A percentile compares a stretch with the other conserved stretches of the same genome.
These are phyloP conservation scores for Hyphopichia buzzinii DNA, from an alignment of 1,139 yeast genomes.

Conservation along the genomic window DNA sequence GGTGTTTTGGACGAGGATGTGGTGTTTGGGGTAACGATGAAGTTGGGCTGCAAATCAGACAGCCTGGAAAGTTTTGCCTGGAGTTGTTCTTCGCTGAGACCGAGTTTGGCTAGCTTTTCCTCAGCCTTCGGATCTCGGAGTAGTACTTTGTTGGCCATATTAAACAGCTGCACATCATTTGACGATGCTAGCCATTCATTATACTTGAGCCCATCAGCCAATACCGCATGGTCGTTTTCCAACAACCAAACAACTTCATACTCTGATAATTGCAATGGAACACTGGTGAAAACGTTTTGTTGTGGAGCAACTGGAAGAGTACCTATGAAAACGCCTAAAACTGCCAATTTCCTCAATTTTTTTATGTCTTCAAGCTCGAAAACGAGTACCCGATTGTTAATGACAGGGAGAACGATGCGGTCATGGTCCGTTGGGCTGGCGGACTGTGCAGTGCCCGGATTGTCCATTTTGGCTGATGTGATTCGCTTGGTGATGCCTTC, in stretches of 20 bases:
- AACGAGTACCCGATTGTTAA: conserved; percentile 50
- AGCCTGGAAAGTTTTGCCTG: conserved; percentile 1
- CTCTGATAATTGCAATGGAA: conserved; percentile 70
- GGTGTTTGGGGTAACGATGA: conserved; percentile 5
- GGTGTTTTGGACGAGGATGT: not conserved
- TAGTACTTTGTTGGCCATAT: conserved; percentile 3
- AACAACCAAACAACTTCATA: conserved; percentile 76
- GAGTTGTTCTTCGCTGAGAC: conserved; percentile 6
- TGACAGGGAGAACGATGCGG: conserved; percentile 17
- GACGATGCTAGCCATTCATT: conserved; percentile 7
- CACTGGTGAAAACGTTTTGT: conserved; percentile 80
- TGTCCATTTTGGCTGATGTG: too few relatives aligned
- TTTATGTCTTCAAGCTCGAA: conserved; percentile 51
- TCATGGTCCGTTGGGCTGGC: too few relatives aligned
- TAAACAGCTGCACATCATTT: not conserved
- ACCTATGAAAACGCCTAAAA: conserved; percentile 78
- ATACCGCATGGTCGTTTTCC: conserved; percentile 34
- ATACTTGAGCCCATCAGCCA: conserved; percentile 30
- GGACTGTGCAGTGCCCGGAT: too few relatives aligned
- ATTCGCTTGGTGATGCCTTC: too few relatives aligned
- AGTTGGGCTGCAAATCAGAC: conserved; percentile 1
- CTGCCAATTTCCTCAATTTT: conserved; percentile 49
- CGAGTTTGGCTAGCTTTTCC: conserved; percentile 6
- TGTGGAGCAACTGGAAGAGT: conserved; percentile 87
- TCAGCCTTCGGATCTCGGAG: conserved; percentile 4